Evolutionary conservation across 352 stramenopile species (phyloP).

Genomic region (Pythium dissotocum): DNA sequence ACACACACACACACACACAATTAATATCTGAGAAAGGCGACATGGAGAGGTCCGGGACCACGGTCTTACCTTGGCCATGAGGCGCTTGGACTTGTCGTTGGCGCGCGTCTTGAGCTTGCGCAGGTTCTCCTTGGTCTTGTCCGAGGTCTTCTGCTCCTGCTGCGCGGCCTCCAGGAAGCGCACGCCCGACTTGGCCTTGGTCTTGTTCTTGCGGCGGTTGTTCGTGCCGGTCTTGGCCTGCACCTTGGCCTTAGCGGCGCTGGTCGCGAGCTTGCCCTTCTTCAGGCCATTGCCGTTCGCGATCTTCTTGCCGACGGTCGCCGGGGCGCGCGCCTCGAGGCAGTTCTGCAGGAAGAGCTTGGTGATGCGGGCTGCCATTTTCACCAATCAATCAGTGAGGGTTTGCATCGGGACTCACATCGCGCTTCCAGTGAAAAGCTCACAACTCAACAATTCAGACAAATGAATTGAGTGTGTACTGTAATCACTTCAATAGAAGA

Average conservation of each 20-base stretch:
- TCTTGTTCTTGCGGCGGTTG: constrained; percentile 21
- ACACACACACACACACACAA: no score
- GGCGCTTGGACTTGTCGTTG: constrained; percentile 57
- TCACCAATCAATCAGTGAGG: constrained; percentile 1
- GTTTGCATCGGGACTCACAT: not conserved
- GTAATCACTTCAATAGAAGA: not conserved
- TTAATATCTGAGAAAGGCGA: not conserved
- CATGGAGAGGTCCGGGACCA: not conserved
- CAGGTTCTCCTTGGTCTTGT: constrained; percentile 62
- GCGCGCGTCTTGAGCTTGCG: constrained; percentile 59
- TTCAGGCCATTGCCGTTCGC: constrained; percentile 3
- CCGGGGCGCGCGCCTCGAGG: constrained; percentile 29
- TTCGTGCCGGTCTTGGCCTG: constrained; percentile 22
- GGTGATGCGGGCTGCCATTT: constrained; percentile 65
- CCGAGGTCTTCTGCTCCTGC: constrained; percentile 47
- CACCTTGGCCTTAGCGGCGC: constrained; percentile 10
- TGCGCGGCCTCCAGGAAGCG: constrained; percentile 59
- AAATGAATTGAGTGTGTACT: constrained; percentile 4
- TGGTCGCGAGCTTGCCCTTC: constrained; percentile 5
- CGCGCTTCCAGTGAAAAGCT: constrained; percentile 7
- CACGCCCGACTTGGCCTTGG: constrained; percentile 31
- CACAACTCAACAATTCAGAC: not conserved
- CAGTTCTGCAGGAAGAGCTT: constrained; percentile 77
- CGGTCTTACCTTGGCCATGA: constrained; percentile 65
- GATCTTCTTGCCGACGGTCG: constrained; percentile 21